Conservation (phyloP, 176 grass and related monocot genomes). For the Zoysia japonica region DNA sequence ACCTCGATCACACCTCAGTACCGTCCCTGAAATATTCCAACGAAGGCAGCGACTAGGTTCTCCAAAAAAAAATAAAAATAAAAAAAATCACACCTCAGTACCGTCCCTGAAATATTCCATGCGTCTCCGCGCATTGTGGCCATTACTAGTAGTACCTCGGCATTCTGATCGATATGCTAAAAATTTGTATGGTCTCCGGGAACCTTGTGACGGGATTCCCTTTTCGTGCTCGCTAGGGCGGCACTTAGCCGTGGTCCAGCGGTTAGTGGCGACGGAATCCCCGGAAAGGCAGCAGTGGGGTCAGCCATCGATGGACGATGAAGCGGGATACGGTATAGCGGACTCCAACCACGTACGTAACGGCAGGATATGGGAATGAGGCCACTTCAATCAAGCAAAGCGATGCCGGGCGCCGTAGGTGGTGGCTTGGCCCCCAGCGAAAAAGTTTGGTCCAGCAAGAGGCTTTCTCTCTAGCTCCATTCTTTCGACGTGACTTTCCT, state of each 20-base stretch:
- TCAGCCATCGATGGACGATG: not conserved
- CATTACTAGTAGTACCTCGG: not conserved
- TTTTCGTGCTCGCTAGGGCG: not conserved
- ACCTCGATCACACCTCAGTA: no score
- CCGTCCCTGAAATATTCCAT: not conserved
- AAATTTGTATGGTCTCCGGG: not conserved
- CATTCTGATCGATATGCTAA: not conserved
- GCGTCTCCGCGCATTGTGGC: not conserved
- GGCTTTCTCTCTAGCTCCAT: not conserved
- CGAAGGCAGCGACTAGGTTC: no score
- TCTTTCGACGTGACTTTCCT: not conserved
- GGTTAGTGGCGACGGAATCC: slow-evolving; percentile 7
- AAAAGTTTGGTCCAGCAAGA: not conserved
- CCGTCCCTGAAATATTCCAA: no score
- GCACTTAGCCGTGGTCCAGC: slow-evolving; percentile 11
- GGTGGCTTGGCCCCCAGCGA: not conserved
- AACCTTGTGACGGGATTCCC: not conserved
- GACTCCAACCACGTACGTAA: not conserved
- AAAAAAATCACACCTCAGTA: no score
- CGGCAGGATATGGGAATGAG: slow-evolving; percentile 14
- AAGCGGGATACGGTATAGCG: not conserved
- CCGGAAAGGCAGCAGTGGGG: slow-evolving; percentile 11
- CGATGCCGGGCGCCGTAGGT: not conserved
- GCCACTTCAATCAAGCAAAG: slow-evolving; percentile 9
- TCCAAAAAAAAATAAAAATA: no score